These are phyloP conservation scores for Hydrangea macrophylla DNA, from an alignment of 148 eudicot species.

Conservation along the genomic window DNA sequence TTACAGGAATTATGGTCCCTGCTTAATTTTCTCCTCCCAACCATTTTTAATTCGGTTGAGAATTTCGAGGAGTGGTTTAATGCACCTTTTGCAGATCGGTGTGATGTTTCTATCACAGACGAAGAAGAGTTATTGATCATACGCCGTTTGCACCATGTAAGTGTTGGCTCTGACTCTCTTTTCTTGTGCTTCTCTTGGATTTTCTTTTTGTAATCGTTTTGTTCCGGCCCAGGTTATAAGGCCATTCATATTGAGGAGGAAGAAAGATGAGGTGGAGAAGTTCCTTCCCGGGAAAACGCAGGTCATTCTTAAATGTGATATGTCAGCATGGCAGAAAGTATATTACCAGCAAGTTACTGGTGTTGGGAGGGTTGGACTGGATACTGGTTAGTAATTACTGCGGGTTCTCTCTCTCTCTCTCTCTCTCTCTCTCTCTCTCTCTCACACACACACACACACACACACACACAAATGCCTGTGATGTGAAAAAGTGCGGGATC, in stretches of 20 bases:
- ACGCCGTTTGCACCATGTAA: constrained; percentile 94
- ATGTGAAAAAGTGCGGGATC: neutral
- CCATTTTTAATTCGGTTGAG: constrained; percentile 86
- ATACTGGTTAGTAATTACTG: constrained; percentile 47
- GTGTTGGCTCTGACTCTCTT: constrained; percentile 20
- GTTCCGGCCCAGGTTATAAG: constrained; percentile 67
- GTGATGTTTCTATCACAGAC: constrained; percentile 82
- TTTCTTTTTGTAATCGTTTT: constrained; percentile 9
- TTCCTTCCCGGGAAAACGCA: constrained; percentile 86
- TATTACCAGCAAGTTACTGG: constrained; percentile 94
- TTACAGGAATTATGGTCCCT: constrained; percentile 96
- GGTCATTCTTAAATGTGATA: constrained; percentile 89
- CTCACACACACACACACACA: too few species aligned
- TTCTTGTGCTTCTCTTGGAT: constrained; percentile 1
- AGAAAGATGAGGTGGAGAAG: constrained; percentile 97
- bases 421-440: neutral
- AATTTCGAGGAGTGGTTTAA: constrained; percentile 99
- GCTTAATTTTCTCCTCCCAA: constrained; percentile 95
- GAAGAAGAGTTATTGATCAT: constrained; percentile 92
- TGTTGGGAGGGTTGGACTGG: constrained; percentile 88
- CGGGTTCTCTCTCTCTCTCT: neutral
- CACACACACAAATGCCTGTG: neutral
- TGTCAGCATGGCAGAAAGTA: constrained; percentile 98
- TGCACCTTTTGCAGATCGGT: constrained; percentile 92
- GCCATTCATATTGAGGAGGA: constrained; percentile 96